A percentile compares a stretch with the other conserved stretches of the same genome.
These are phyloP conservation scores for Entomophthora muscae DNA, from an alignment of 371 early-diverging fungal genomes.

Conservation along the genomic window DNA sequence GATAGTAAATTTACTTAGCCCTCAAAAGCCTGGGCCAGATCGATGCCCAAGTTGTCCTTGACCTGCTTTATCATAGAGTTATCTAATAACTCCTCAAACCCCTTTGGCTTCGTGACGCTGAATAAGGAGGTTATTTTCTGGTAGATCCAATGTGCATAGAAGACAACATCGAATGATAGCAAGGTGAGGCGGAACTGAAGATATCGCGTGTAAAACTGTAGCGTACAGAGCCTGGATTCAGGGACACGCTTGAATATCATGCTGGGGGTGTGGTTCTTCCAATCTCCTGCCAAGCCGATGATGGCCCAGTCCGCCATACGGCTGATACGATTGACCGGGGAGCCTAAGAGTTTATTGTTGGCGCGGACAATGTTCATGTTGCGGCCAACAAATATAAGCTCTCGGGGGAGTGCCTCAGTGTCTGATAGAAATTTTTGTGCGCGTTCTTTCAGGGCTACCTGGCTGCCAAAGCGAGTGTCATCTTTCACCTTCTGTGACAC, in stretches of 20 bases:
- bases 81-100: background rate
- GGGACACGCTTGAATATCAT: background rate
- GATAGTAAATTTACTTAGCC: background rate
- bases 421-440: slow-evolving; percentile 50
- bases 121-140: background rate
- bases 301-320: slow-evolving; percentile 76
- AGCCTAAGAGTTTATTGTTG: slow-evolving; percentile 69
- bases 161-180: background rate
- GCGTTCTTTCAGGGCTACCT: slow-evolving; percentile 48
- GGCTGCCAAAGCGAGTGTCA: slow-evolving; percentile 46
- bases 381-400: slow-evolving; percentile 74
- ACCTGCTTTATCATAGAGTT: background rate
- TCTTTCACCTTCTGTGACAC: slow-evolving; percentile 12
- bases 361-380: slow-evolving; percentile 80
- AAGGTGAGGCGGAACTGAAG: slow-evolving; percentile 6
- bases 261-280: slow-evolving; percentile 7
- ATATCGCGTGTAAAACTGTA: background rate
- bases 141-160: background rate
- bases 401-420: slow-evolving; percentile 56
- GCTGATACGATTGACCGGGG: slow-evolving; percentile 76
- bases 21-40: background rate
- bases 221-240: background rate
- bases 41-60: background rate
- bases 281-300: slow-evolving; percentile 22
- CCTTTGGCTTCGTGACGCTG: background rate